Conservation (phyloP, 2,329 filamentous ascomycete genomes). For the Aspergillus nomiae region DNA sequence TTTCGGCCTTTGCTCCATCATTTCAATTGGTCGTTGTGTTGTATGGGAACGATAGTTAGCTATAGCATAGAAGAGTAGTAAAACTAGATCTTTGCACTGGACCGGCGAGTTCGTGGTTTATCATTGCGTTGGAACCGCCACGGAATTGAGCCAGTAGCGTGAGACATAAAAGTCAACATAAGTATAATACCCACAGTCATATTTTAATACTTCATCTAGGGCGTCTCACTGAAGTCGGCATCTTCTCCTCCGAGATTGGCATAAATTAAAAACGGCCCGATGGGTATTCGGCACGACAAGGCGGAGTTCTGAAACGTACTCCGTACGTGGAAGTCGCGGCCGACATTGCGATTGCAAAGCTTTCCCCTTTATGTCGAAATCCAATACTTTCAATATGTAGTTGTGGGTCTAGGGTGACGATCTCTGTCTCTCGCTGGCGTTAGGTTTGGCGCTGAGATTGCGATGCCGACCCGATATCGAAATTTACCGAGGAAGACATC, state of each 20-base stretch:
- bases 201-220: background rate
- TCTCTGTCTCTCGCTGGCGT: background rate
- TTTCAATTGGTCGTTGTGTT: background rate
- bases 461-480: background rate
- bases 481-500: background rate
- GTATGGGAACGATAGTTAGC: background rate
- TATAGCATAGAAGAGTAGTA: background rate
- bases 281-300: background rate
- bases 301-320: background rate
- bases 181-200: background rate
- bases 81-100: background rate
- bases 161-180: slow-evolving; percentile 1
- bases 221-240: background rate
- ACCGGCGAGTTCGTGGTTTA: background rate
- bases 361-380: background rate
- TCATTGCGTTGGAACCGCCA: background rate
- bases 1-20: background rate
- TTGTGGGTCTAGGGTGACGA: background rate
- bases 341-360: background rate
- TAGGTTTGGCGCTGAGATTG: background rate
- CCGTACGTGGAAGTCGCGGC: background rate
- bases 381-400: background rate
- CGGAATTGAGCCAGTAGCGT: background rate
- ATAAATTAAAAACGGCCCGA: slow-evolving; percentile 2
- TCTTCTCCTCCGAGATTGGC: background rate